Conservation (phyloP, 2,329 filamentous ascomycete species). For the Colletotrichum echinochloae region DNA sequence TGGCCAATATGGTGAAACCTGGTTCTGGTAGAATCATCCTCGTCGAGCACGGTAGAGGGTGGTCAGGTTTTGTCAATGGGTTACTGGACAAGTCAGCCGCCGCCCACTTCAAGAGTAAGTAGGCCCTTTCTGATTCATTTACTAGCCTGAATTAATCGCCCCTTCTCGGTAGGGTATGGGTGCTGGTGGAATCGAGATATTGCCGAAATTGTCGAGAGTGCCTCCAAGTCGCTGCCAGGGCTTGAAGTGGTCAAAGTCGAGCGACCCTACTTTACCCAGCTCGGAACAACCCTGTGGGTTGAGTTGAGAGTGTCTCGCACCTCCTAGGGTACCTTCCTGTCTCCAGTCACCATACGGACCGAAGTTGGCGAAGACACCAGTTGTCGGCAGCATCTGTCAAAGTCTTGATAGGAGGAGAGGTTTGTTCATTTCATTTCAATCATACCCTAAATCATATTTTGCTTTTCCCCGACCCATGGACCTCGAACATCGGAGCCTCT, state of each 20-base stretch:
- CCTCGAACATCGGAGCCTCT: constrained; percentile 3
- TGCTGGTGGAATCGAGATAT: constrained; percentile 79
- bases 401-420: constrained; percentile 26
- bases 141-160: background rate
- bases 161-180: constrained; percentile 58
- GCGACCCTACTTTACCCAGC: constrained; percentile 64
- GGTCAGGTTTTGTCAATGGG: constrained; percentile 65
- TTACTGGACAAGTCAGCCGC: constrained; percentile 67
- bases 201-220: constrained; percentile 64
- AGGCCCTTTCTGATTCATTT: background rate
- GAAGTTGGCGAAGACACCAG: background rate
- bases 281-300: constrained; percentile 69
- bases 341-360: background rate
- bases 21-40: constrained; percentile 70
- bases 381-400: background rate
- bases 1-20: constrained; percentile 65
- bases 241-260: constrained; percentile 68
- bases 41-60: constrained; percentile 72
- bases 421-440: constrained; percentile 37
- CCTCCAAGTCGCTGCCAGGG: constrained; percentile 60
- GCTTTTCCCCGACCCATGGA: background rate
- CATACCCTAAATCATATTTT: constrained; percentile 15
- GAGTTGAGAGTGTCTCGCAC: constrained; percentile 60
- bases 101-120: constrained; percentile 61
- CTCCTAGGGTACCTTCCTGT: background rate